Conservation (phyloP, 768 basidiomycete genomes). For the Mycena galopus region DNA sequence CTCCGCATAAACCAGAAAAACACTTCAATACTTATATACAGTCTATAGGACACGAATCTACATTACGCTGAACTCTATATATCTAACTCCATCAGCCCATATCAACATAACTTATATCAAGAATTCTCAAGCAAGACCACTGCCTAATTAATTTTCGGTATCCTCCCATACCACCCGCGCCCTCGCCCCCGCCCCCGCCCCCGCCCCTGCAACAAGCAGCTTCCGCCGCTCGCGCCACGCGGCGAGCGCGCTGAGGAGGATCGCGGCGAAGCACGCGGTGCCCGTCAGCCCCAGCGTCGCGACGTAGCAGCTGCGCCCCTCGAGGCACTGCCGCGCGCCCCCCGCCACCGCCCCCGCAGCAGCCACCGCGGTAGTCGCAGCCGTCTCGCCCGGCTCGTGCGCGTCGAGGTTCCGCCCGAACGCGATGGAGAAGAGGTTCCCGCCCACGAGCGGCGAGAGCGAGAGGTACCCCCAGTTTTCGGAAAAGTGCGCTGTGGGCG, state of each 20-base stretch:
- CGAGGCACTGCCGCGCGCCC: slow-evolving; percentile 59
- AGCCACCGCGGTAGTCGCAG: slow-evolving; percentile 33
- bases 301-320: slow-evolving; percentile 50
- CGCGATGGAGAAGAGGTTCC: slow-evolving; percentile 75
- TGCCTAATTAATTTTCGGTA: slow-evolving; percentile 23
- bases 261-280: slow-evolving; percentile 50
- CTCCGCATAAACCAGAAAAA: too few species aligned
- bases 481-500: slow-evolving; percentile 63
- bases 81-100: too few species aligned
- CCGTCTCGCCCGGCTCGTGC: slow-evolving; percentile 51
- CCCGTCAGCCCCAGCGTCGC: slow-evolving; percentile 51
- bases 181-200: slow-evolving; percentile 45
- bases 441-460: slow-evolving; percentile 70
- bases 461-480: slow-evolving; percentile 79
- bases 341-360: slow-evolving; percentile 35
- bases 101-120: too few species aligned
- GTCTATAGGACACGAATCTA: too few species aligned
- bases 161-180: slow-evolving; percentile 41
- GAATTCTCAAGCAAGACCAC: not conserved
- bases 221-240: slow-evolving; percentile 50
- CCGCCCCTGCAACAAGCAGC: slow-evolving; percentile 38
- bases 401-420: slow-evolving; percentile 79
- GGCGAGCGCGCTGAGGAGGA: slow-evolving; percentile 53
- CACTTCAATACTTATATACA: too few species aligned
- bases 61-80: too few species aligned